phyloP scores from a whole-genome alignment of 805 yeast genomes.

The Nakazawaea ishiwadae region DNA sequence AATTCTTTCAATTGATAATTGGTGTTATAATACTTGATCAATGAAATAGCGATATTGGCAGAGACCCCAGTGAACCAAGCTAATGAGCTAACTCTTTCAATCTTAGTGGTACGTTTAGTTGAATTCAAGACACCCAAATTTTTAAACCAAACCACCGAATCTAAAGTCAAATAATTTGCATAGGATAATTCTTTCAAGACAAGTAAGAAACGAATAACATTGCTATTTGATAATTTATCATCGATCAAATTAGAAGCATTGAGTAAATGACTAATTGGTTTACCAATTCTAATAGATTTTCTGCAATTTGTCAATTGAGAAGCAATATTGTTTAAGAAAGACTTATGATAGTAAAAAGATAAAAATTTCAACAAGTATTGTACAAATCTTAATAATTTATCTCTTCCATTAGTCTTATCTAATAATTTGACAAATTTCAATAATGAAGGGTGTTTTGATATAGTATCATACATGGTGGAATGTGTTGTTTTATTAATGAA shows the following conservation, averaged over 20 bases:
- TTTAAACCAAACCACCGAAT: conserved; percentile 58
- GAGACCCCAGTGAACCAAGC: conserved; percentile 75
- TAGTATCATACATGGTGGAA: conserved; percentile 57
- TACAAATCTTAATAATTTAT: conserved; percentile 70
- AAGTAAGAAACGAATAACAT: conserved; percentile 44
- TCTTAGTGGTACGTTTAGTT: conserved; percentile 36
- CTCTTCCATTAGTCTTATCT: conserved; percentile 71
- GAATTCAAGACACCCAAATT: conserved; percentile 50
- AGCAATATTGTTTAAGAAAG: conserved; percentile 3
- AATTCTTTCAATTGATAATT: conserved; percentile 29
- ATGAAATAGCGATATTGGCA: conserved; percentile 56
- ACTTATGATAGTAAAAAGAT: conserved; percentile 50
- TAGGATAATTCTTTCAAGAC: conserved; percentile 56
- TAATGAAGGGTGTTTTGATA: conserved; percentile 72
- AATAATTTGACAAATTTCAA: conserved; percentile 56
- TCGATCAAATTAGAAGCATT: conserved; percentile 64
- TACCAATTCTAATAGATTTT: conserved; percentile 79
- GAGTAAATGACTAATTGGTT: conserved; percentile 70
- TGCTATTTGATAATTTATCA: conserved; percentile 64
- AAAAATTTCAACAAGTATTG: conserved; percentile 80
- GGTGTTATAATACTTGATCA: conserved; percentile 47
- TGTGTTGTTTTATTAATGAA: too few species aligned
- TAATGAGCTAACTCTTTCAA: conserved; percentile 56
- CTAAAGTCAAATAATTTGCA: conserved; percentile 59
- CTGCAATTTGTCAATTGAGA: conserved; percentile 63